Evolutionary conservation across 164 flowering plant species (phyloP).

Genomic region (Pachysandra terminalis): DNA sequence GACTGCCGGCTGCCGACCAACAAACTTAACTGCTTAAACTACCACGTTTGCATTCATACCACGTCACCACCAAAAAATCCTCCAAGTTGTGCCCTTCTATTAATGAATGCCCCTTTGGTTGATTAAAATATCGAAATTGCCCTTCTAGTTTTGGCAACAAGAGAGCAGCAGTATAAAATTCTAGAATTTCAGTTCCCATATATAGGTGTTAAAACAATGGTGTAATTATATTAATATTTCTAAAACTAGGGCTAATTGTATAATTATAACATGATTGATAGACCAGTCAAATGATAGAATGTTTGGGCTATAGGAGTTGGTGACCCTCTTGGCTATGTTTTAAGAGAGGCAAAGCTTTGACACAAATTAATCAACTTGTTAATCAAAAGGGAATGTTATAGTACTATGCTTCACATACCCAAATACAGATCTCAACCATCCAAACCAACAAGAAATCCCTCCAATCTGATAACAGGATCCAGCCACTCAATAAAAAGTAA

Average conservation of each 20-base stretch:
- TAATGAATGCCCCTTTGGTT: not conserved
- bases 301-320: not conserved
- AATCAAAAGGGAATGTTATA: too few species aligned
- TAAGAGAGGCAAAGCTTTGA: too few species aligned
- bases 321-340: not conserved
- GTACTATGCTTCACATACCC: too few species aligned
- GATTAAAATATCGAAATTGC: not conserved
- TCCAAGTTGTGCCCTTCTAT: not conserved
- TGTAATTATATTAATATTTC: too few species aligned
- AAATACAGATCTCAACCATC: not conserved
- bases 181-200: not conserved
- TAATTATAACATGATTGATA: not conserved
- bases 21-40: slow-evolving; percentile 10
- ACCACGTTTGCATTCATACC: not conserved
- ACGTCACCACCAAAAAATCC: slow-evolving; percentile 2
- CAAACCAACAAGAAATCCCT: not conserved
- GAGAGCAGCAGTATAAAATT: too few species aligned
- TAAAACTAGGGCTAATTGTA: not conserved
- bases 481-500: not conserved
- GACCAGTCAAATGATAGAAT: not conserved
- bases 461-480: not conserved
- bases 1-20: slow-evolving; percentile 6
- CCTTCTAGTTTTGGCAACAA: not conserved
- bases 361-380: too few species aligned
- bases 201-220: too few species aligned